Base-by-base conservation (phyloP, 2,329 filamentous ascomycete genomes). In the Magnaporthiopsis incrustans region DNA sequence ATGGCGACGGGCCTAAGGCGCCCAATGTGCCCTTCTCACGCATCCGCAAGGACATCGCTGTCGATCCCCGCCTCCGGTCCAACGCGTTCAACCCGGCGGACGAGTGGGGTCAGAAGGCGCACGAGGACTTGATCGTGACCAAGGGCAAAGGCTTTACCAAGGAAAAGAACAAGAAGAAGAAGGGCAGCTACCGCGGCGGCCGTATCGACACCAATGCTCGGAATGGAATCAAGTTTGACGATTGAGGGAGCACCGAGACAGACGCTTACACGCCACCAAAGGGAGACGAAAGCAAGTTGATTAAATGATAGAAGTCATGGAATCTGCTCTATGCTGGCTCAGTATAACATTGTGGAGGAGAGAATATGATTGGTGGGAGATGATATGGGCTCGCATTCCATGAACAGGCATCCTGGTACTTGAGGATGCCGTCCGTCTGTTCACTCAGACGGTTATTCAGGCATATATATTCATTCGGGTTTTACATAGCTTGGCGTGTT, bases 111-210 rank as follows among this genome's bases (percentile, higher is more conserved):
- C 89, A 95, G 70, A 87, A 87, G 70, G 96, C 96, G 11, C 91
- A 93, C 73, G 85, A 92, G 69, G 93, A 97, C 73, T 79, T 99
- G 67, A 91, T 92, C 61, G 85, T 97, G 56, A 98, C 94, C 38
- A 91, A 89, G 75, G 95, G 95, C 71, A 98, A 97, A 80, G 92
- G 92, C 4, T 99, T 99, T 78, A 98, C 94, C 66, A 99, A 99
- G 82, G 95, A 98, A 81, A 99, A 99, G 87, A 99, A 99, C 79
- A 99, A 99, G 83, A 95, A 92, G 84, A 93, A 92, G 83, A 84
- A 87, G 70, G 95, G 62, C 1, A 91, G 89, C 69, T 99, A 97
- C 82, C 87, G 90, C 60, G 95, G 95, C 59, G 95, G 95, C 8
- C 77, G 84, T 63, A 96, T 99, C 71, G 93, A 99, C 74, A 90